Conservation (phyloP, 2,329 filamentous ascomycete species). For the Colletotrichum sp. region DNA sequence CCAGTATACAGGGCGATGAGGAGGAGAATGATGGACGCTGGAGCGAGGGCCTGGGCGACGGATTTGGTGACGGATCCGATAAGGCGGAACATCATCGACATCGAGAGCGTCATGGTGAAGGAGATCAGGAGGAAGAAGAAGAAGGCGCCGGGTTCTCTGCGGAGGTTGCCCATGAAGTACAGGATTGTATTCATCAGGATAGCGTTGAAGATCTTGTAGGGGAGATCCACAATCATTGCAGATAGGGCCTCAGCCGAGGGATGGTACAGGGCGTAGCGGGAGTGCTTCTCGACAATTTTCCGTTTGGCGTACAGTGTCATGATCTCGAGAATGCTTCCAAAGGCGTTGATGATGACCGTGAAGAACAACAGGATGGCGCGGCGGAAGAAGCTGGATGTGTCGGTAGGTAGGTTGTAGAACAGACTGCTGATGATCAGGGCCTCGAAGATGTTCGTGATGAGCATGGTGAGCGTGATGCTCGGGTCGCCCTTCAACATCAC, state of each 20-base stretch:
- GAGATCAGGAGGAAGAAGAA: constrained; percentile 70
- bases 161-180: constrained; percentile 45
- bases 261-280: constrained; percentile 44
- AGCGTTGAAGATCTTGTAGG: constrained; percentile 31
- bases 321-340: constrained; percentile 42
- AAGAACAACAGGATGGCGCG: constrained; percentile 57
- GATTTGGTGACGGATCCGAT: constrained; percentile 47
- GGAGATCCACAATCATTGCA: constrained; percentile 37
- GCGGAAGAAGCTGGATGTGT: constrained; percentile 49
- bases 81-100: constrained; percentile 70
- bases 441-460: constrained; percentile 50
- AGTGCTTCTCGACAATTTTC: constrained; percentile 43
- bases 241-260: constrained; percentile 36
- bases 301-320: constrained; percentile 41
- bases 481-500: constrained; percentile 45
- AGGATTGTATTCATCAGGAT: constrained; percentile 42
- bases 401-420: constrained; percentile 50
- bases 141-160: constrained; percentile 61
- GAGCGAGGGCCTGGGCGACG: constrained; percentile 56
- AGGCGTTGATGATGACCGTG: constrained; percentile 58
- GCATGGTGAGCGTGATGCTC: constrained; percentile 39
- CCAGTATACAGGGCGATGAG: constrained; percentile 53
- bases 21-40: constrained; percentile 53
- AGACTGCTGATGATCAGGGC: constrained; percentile 57
- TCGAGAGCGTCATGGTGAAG: constrained; percentile 62